phyloP scores from a whole-genome alignment of 352 stramenopile genomes.

The Pythium sp. region DNA sequence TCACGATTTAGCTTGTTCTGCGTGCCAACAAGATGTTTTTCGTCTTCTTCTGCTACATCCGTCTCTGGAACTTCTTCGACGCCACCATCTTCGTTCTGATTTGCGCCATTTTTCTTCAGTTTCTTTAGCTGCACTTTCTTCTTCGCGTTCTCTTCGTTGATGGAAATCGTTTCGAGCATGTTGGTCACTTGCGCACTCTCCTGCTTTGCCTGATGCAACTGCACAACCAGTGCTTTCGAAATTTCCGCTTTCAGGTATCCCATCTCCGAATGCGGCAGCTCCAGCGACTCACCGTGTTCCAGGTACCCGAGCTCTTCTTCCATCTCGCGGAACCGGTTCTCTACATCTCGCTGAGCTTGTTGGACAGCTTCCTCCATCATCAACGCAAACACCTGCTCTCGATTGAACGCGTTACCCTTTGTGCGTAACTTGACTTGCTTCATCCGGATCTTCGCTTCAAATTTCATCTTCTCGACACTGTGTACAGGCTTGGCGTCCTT shows the following conservation, averaged over 20 bases:
- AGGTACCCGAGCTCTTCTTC: constrained; percentile 81
- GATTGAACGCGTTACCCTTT: constrained; percentile 71
- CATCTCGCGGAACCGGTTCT: constrained; percentile 85
- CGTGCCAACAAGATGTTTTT: constrained; percentile 55
- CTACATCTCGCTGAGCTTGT: constrained; percentile 69
- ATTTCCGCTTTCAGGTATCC: constrained; percentile 64
- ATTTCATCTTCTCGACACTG: constrained; percentile 90
- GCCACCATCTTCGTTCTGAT: constrained; percentile 10
- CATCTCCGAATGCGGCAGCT: constrained; percentile 44
- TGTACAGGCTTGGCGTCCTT: constrained; percentile 71
- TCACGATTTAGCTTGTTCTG: constrained; percentile 31
- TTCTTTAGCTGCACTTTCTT: constrained; percentile 45
- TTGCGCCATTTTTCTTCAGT: constrained; percentile 18
- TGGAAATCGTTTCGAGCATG: constrained; percentile 54
- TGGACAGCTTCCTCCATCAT: constrained; percentile 86
- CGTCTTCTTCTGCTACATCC: constrained; percentile 28
- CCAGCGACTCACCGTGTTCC: constrained; percentile 36
- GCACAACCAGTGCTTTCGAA: constrained; percentile 51
- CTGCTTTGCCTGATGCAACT: constrained; percentile 61
- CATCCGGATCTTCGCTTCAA: constrained; percentile 92
- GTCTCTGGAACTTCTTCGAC: constrained; percentile 34
- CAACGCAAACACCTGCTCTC: constrained; percentile 76
- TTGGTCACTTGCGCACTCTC: constrained; percentile 36
- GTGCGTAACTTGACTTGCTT: constrained; percentile 90
- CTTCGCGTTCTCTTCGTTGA: constrained; percentile 50